Conservation (phyloP, 2,329 filamentous ascomycete species). For the Plenodomus biglobosus region DNA sequence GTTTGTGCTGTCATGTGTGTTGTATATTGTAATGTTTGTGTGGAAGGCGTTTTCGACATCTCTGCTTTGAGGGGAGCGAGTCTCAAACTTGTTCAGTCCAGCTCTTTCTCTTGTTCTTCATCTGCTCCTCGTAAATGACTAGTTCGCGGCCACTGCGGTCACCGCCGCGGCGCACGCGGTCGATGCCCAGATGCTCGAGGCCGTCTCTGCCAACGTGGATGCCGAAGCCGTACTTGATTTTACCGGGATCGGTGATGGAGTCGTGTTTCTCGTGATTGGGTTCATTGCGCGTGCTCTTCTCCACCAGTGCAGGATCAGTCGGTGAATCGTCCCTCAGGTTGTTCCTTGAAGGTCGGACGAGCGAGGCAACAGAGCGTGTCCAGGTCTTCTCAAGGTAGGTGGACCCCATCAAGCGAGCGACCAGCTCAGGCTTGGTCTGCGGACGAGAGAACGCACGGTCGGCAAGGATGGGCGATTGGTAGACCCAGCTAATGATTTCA, state of each 20-base stretch:
- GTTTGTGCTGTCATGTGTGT: too few relatives aligned
- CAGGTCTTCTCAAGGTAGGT: constrained; percentile 49
- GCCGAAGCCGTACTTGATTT: constrained; percentile 58
- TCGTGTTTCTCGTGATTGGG: constrained; percentile 29
- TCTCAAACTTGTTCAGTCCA: constrained; percentile 17
- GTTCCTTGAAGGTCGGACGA: constrained; percentile 33
- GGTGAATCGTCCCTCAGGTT: constrained; percentile 31
- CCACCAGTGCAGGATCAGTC: constrained; percentile 18
- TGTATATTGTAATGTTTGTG: background rate
- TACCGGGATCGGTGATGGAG: constrained; percentile 29
- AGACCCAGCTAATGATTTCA: constrained; percentile 75
- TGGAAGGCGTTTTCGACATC: too few relatives aligned
- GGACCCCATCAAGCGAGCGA: constrained; percentile 65
- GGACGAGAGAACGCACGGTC: constrained; percentile 74
- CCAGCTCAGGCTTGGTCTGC: constrained; percentile 67
- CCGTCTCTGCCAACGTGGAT: constrained; percentile 61
- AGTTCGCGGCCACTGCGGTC: constrained; percentile 37
- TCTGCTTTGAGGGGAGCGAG: too few relatives aligned
- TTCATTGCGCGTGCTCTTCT: constrained; percentile 18
- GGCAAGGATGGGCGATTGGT: constrained; percentile 68
- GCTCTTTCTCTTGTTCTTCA: constrained; percentile 28
- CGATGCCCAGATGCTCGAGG: constrained; percentile 61
- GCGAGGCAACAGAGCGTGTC: constrained; percentile 28
- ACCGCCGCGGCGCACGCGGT: constrained; percentile 52
- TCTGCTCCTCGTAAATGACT: constrained; percentile 43